Evolutionary conservation across 2,329 filamentous ascomycete genomes (phyloP).

Genomic region (Colletotrichum euphorbiae): DNA sequence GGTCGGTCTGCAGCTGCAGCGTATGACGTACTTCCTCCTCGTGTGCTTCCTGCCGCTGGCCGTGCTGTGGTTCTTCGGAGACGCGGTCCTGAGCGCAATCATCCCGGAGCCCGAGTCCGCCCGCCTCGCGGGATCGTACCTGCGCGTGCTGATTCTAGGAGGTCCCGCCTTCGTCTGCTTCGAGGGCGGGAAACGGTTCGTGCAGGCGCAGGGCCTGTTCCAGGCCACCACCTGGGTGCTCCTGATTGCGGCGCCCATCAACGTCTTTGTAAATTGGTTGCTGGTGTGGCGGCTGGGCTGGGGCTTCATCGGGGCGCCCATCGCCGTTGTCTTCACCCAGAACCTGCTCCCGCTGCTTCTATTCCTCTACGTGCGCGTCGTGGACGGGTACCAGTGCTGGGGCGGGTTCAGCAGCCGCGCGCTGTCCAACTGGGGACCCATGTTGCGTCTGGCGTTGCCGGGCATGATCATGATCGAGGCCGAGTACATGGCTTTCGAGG

Average conservation of each 20-base stretch:
- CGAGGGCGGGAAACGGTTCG: constrained; percentile 82
- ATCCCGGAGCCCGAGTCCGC: constrained; percentile 69
- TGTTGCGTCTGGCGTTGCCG: constrained; percentile 88
- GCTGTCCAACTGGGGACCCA: constrained; percentile 81
- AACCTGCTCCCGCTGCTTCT: constrained; percentile 82
- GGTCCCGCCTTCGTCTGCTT: constrained; percentile 83
- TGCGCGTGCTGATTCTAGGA: constrained; percentile 77
- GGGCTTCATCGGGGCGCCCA: constrained; percentile 84
- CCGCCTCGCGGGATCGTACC: constrained; percentile 76
- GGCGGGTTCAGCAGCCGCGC: constrained; percentile 79
- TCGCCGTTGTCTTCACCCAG: constrained; percentile 83
- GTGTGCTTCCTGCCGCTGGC: constrained; percentile 78
- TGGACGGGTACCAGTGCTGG: constrained; percentile 85
- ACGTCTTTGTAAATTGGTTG: constrained; percentile 81
- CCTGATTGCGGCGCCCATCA: constrained; percentile 79
- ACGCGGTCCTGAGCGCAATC: constrained; percentile 67
- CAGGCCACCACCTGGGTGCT: constrained; percentile 82
- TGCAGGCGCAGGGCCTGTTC: constrained; percentile 87
- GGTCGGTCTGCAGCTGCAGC: constrained; percentile 82
- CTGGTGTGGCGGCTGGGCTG: constrained; percentile 78
- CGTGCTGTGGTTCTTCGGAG: constrained; percentile 76
- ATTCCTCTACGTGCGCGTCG: constrained; percentile 80
- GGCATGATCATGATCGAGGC: constrained; percentile 95
- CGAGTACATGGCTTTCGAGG: constrained; percentile 93
- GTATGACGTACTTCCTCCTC: constrained; percentile 84